Conservation (phyloP, 495 filamentous ascomycete species). For the Endocarpon pusillum region DNA sequence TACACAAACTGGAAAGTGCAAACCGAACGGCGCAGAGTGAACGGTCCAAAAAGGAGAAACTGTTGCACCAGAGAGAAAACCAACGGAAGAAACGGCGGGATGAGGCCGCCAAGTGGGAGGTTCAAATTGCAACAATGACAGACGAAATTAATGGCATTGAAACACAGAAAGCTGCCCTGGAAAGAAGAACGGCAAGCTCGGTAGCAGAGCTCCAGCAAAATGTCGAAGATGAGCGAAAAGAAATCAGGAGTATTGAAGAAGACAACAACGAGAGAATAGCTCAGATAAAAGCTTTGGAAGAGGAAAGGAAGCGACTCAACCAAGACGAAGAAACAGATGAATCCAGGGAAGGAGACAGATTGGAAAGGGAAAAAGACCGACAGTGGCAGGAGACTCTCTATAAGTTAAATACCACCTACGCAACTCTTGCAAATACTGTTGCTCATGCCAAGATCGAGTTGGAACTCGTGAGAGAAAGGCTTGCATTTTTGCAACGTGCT, state of each 20-base stretch:
- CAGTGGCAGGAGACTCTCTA: constrained; percentile 34
- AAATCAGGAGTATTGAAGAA: constrained; percentile 42
- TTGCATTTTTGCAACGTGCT: constrained; percentile 30
- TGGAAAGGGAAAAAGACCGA: constrained; percentile 39
- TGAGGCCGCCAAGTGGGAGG: constrained; percentile 41
- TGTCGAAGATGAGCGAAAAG: constrained; percentile 20
- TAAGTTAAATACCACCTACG: constrained; percentile 34
- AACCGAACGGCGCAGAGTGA: constrained; percentile 73
- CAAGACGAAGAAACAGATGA: constrained; percentile 30
- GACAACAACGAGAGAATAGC: constrained; percentile 42
- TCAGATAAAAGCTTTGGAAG: constrained; percentile 45
- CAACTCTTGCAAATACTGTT: constrained; percentile 28
- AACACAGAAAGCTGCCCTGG: constrained; percentile 27
- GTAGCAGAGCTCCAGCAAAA: constrained; percentile 33
- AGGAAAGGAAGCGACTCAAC: constrained; percentile 31
- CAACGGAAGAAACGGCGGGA: constrained; percentile 43
- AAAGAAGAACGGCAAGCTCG: constrained; percentile 30
- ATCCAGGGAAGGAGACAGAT: constrained; percentile 29
- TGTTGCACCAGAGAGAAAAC: constrained; percentile 43
- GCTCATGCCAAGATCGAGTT: too few species aligned
- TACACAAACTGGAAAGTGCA: constrained; percentile 58
- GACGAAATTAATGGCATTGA: constrained; percentile 29
- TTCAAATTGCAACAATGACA: constrained; percentile 32
- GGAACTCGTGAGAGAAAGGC: too few species aligned
- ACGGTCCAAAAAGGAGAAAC: constrained; percentile 57